Evolutionary conservation across 202 grass and related monocot genomes (phyloP).

Genomic region (Digitaria exilis): DNA sequence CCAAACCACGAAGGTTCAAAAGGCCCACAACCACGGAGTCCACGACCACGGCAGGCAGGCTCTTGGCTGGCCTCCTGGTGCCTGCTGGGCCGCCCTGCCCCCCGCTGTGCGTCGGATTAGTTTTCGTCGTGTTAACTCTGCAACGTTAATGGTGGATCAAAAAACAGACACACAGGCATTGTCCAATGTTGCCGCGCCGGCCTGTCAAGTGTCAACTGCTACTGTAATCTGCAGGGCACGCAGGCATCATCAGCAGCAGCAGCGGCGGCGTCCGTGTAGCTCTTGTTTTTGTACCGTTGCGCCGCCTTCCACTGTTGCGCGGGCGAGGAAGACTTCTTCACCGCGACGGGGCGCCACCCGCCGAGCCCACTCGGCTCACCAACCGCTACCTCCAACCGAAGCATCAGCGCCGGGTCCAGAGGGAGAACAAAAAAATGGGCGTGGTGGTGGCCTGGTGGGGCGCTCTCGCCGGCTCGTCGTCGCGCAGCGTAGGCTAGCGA

Average conservation of each 20-base stretch:
- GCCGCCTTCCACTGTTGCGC: slow-evolving; percentile 29
- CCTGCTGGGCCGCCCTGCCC: no score
- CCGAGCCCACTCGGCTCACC: neutral
- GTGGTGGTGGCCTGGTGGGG: neutral
- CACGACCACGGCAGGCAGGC: no score
- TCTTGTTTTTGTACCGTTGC: slow-evolving; percentile 35
- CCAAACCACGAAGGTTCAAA: no score
- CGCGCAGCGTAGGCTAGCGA: neutral
- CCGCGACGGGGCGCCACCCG: neutral
- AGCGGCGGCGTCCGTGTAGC: neutral
- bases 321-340: neutral
- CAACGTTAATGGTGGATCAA: no score
- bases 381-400: neutral
- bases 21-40: no score
- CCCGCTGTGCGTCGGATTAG: no score
- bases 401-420: no score
- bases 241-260: neutral
- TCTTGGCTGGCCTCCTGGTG: no score
- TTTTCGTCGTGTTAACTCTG: no score
- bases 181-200: no score
- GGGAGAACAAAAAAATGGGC: no score
- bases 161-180: no score
- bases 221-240: neutral
- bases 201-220: neutral
- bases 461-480: neutral